These are phyloP conservation scores for Lindgomyces ingoldianus DNA, from an alignment of 495 filamentous ascomycete genomes.

Conservation along the genomic window DNA sequence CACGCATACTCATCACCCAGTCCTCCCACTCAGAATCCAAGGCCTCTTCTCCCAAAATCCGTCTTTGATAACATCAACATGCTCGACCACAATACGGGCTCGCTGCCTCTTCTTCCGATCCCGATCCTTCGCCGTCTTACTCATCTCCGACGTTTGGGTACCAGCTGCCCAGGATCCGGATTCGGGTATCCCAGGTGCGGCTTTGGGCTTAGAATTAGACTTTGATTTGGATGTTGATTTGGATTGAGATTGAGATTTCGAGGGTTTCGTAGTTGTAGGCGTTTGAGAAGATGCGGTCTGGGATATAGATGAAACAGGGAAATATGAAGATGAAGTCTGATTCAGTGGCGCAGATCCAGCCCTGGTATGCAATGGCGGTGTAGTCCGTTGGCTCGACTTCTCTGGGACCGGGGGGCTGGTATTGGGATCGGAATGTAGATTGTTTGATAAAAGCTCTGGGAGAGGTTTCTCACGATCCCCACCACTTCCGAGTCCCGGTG, in stretches of 20 bases:
- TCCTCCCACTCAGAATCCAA: constrained; percentile 79
- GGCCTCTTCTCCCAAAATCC: constrained; percentile 86
- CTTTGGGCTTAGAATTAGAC: neutral
- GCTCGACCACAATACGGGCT: constrained; percentile 74
- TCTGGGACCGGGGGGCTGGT: neutral
- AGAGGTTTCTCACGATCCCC: too few relatives aligned
- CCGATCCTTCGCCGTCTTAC: constrained; percentile 73
- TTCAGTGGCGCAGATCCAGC: neutral
- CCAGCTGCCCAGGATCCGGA: neutral
- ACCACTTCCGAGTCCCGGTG: too few relatives aligned
- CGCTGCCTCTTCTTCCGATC: constrained; percentile 73
- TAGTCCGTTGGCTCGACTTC: neutral
- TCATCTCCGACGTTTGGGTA: constrained; percentile 52
- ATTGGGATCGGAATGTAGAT: neutral
- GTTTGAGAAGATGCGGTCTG: neutral
- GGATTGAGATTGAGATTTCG: neutral
- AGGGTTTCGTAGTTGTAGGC: neutral
- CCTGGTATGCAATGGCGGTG: neutral
- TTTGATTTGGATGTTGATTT: neutral
- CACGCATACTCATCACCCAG: too few relatives aligned
- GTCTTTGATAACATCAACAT: constrained; percentile 91
- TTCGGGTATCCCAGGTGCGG: neutral
- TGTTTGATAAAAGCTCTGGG: neutral
- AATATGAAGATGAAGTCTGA: neutral
- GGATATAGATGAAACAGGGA: neutral